Evolutionary conservation across 2,329 filamentous ascomycete species (phyloP), one percentile per base, ranked within the genome.

Genomic region (Tolypocladium amazonense): DNA sequence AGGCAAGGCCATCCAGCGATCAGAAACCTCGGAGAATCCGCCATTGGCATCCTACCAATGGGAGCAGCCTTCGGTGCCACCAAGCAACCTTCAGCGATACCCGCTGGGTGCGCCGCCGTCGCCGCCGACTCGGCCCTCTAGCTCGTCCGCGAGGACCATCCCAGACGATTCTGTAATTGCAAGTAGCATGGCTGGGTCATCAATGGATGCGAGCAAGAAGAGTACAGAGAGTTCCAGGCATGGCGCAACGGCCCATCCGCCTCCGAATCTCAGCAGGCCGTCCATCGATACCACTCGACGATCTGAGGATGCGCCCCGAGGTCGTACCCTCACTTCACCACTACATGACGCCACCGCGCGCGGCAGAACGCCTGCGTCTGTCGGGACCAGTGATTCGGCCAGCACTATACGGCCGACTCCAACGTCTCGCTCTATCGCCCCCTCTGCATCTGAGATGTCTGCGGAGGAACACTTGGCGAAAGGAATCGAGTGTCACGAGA

Each of bases 391-490:
- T 58, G 82, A 85, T 67, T 79, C 81, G 4, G 77, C 80, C 15
- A 83, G 80, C 65, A 84, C 82, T 0, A 75, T 83, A 47, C 70
- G 71, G 23, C 72, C 72, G 3, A 67, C 69, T 30, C 68, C 67
- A 11, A 81, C 77, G 56, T 70, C 76, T 38, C 70, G 76, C 18
- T 79, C 73, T 25, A 72, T 77, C 64, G 76, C 81, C 15, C 82
- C 83, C 8, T 81, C 82, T 5, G 79, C 84, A 50, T 82, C 85
- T 2, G 89, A 92, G 38, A 85, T 91, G 69, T 88, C 89, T 3
- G 81, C 90, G 0, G 92, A 97, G 65, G 89, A 97, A 61, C 93
- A 99, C 71, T 84, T 97, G 54, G 82, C 88, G 35, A 94, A 93
- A 75, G 94, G 91, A 11, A 94, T 99, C 60, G 87, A 90, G 62